A percentile compares a stretch with the other conserved stretches of the same genome.
phyloP scores from a whole-genome alignment of 2,329 filamentous ascomycete genomes.

The Talaromyces sp. region DNA sequence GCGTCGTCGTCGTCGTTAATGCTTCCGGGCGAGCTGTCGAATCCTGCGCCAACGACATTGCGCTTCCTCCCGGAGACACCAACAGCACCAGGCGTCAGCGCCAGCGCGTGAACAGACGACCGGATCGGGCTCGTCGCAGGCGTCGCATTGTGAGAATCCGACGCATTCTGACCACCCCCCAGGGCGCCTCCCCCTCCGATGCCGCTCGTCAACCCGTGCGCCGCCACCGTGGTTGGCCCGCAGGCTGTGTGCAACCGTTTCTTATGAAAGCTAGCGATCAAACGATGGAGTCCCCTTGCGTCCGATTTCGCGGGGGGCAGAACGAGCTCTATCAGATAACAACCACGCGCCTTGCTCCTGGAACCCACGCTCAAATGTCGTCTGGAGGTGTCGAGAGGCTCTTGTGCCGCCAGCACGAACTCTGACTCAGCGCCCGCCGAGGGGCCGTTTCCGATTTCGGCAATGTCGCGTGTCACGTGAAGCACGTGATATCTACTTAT shows the following conservation, averaged over 20 bases:
- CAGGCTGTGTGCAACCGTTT: not conserved
- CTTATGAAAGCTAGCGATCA: not conserved
- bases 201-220: conserved; percentile 27
- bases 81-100: not conserved
- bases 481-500: not conserved
- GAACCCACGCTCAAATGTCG: not conserved
- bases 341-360: not conserved
- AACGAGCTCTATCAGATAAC: not conserved
- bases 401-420: not conserved
- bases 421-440: not conserved
- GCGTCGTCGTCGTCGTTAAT: conserved; percentile 36
- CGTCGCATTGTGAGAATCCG: conserved; percentile 30
- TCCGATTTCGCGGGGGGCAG: conserved; percentile 12
- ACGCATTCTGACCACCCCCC: conserved; percentile 17
- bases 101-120: not conserved
- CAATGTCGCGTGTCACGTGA: not conserved
- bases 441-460: not conserved
- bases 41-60: conserved; percentile 37
- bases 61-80: conserved; percentile 34
- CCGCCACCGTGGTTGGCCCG: conserved; percentile 32
- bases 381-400: not conserved
- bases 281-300: not conserved
- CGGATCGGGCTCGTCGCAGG: conserved; percentile 26
- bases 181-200: conserved; percentile 29
- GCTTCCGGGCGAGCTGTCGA: conserved; percentile 45